Evolutionary conservation across 1,284 basidiomycete genomes (phyloP).

Genomic region (Rhodofomes roseus): DNA sequence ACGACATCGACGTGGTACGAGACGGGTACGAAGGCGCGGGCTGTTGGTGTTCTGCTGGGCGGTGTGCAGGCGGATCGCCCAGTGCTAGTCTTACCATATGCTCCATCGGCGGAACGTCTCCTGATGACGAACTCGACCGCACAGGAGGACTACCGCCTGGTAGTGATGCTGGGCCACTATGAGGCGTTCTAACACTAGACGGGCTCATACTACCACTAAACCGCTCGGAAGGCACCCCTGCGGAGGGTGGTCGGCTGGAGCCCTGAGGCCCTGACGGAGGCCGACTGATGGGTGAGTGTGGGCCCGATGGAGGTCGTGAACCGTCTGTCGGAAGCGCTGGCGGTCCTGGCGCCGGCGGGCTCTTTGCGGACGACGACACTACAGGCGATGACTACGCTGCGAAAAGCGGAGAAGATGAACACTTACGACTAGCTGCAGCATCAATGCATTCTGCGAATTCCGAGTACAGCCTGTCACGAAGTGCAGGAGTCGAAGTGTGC

Average conservation of each 20-base stretch:
- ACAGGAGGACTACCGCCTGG: constrained; percentile 1
- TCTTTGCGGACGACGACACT: constrained; percentile 30
- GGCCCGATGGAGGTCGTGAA: background rate
- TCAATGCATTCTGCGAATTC: constrained; percentile 85
- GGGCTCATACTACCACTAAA: constrained; percentile 21
- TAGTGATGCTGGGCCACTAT: background rate
- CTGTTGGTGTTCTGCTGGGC: constrained; percentile 1
- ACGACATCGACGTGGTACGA: constrained; percentile 15
- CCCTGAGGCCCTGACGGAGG: background rate
- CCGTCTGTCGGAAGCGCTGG: constrained; percentile 33
- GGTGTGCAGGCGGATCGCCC: background rate
- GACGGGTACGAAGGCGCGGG: constrained; percentile 15
- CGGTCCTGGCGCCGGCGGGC: constrained; percentile 49
- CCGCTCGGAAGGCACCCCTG: constrained; percentile 12
- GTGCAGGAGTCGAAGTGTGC: constrained; percentile 57
- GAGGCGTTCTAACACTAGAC: background rate
- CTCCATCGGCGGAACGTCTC: constrained; percentile 18
- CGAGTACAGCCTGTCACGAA: constrained; percentile 65
- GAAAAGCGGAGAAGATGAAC: constrained; percentile 2
- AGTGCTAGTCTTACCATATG: constrained; percentile 27
- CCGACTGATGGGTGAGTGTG: constrained; percentile 6
- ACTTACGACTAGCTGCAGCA: constrained; percentile 72
- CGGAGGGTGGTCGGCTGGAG: constrained; percentile 13
- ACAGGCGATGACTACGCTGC: constrained; percentile 35
- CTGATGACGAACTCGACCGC: constrained; percentile 19